These are phyloP conservation scores for Saturnispora zaruensis DNA, from an alignment of 805 yeast genomes.

Conservation along the genomic window DNA sequence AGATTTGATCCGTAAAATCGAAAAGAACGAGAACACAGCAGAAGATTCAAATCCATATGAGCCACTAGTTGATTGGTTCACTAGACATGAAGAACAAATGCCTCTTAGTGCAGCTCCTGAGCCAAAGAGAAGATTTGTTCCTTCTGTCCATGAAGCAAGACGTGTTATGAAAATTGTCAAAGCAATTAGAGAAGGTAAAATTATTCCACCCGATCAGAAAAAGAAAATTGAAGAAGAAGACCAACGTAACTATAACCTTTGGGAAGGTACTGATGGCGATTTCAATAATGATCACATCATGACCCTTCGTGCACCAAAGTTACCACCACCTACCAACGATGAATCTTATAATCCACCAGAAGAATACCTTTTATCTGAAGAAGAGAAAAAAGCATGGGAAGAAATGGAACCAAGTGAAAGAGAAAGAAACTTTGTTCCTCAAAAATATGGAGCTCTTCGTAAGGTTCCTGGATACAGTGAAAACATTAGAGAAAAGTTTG, in stretches of 20 bases:
- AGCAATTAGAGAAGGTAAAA: constrained; percentile 94
- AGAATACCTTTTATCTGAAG: constrained; percentile 76
- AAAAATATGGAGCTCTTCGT: constrained; percentile 72
- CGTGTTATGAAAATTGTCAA: constrained; percentile 91
- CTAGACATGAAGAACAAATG: constrained; percentile 74
- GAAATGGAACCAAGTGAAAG: constrained; percentile 67
- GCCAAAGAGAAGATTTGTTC: constrained; percentile 94
- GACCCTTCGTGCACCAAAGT: constrained; percentile 90
- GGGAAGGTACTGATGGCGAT: constrained; percentile 59
- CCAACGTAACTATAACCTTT: constrained; percentile 58
- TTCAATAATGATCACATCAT: constrained; percentile 68
- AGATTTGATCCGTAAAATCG: constrained; percentile 79
- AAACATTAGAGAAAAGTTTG: constrained; percentile 81
- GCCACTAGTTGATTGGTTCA: constrained; percentile 93
- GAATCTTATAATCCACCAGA: constrained; percentile 97
- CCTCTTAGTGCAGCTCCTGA: constrained; percentile 92
- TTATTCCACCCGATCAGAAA: constrained; percentile 62
- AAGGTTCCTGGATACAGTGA: constrained; percentile 91
- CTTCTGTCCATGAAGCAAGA: constrained; percentile 95
- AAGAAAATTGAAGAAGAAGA: constrained; percentile 40
- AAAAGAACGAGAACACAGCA: constrained; percentile 75
- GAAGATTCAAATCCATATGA: constrained; percentile 80
- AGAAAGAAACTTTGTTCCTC: constrained; percentile 71
- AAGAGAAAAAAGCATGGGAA: constrained; percentile 68
- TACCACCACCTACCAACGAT: constrained; percentile 93